Evolutionary conservation across 2,329 filamentous ascomycete genomes (phyloP).

Genomic region (Penicillium sp.): DNA sequence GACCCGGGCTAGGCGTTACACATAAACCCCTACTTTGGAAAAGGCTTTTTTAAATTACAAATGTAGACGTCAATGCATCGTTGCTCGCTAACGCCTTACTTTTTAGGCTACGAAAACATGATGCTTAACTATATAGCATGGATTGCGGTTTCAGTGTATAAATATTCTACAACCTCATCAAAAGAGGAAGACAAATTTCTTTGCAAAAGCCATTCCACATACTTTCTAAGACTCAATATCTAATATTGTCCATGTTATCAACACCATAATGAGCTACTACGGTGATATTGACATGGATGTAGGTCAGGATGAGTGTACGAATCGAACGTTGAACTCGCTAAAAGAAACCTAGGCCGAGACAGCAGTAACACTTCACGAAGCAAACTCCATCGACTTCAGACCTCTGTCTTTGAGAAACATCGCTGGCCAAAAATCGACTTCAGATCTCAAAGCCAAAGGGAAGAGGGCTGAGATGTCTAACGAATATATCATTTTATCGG

Average conservation of each 20-base stretch:
- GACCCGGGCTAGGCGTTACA: too few species aligned
- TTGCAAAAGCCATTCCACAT: background rate
- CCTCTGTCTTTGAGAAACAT: background rate
- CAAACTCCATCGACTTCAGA: background rate
- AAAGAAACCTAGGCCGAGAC: too few species aligned
- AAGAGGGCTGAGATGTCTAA: background rate
- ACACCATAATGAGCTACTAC: background rate
- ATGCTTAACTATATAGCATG: too few species aligned
- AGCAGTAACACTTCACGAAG: too few species aligned
- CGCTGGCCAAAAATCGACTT: background rate
- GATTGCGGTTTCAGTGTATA: too few species aligned
- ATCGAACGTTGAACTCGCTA: background rate
- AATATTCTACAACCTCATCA: background rate
- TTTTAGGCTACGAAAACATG: too few species aligned
- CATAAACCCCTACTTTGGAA: too few species aligned
- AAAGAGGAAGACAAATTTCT: background rate
- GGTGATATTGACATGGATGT: background rate
- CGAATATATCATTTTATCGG: background rate
- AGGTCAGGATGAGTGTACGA: background rate
- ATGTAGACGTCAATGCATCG: too few species aligned
- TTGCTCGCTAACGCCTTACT: too few species aligned
- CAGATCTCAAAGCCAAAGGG: background rate
- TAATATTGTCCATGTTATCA: background rate
- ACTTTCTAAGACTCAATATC: background rate
- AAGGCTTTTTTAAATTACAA: too few species aligned